Percentiles rank a stretch among this genome's conserved stretches.
These are phyloP conservation scores for Phytophthora macrochlamydospora DNA, from an alignment of 352 stramenopile species.

Conservation along the genomic window DNA sequence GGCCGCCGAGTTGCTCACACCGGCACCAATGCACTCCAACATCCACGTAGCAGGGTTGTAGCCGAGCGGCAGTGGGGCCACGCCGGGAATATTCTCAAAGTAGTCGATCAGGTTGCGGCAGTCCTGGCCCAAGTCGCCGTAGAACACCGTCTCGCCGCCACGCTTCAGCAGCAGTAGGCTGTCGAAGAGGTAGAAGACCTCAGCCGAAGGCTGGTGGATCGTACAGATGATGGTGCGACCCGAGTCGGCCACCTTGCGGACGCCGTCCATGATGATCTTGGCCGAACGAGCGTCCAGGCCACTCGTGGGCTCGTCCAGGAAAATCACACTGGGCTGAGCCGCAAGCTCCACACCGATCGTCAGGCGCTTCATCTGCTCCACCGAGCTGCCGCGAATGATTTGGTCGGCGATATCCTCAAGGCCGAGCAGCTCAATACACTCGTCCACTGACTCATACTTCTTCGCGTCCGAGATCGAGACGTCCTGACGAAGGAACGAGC, in stretches of 20 bases:
- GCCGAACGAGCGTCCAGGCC: background rate
- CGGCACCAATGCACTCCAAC: slow-evolving; percentile 44
- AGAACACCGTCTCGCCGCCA: slow-evolving; percentile 37
- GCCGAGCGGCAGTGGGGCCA: slow-evolving; percentile 36
- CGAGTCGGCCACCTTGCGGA: slow-evolving; percentile 5
- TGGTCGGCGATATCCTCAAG: slow-evolving; percentile 5
- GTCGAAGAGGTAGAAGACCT: slow-evolving; percentile 84
- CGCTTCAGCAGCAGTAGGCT: slow-evolving; percentile 61
- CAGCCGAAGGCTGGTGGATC: slow-evolving; percentile 84
- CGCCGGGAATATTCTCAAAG: slow-evolving; percentile 24
- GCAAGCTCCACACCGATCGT: background rate
- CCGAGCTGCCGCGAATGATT: slow-evolving; percentile 2
- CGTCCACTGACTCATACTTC: slow-evolving; percentile 1
- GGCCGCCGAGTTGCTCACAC: slow-evolving; percentile 22
- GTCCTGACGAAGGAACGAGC: background rate
- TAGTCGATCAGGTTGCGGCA: slow-evolving; percentile 32
- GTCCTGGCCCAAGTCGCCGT: slow-evolving; percentile 34
- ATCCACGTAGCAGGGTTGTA: slow-evolving; percentile 22
- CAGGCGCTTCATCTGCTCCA: slow-evolving; percentile 4
- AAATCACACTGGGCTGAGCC: slow-evolving; percentile 1
- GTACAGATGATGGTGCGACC: slow-evolving; percentile 65
- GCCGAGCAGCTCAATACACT: background rate
- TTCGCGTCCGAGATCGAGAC: background rate
- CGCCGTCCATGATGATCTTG: slow-evolving; percentile 6
- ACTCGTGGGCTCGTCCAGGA: background rate